Percentiles rank a stretch among this genome's conserved stretches.
phyloP scores from a whole-genome alignment of 352 stramenopile species.

The Globisporangium carolinianum region DNA sequence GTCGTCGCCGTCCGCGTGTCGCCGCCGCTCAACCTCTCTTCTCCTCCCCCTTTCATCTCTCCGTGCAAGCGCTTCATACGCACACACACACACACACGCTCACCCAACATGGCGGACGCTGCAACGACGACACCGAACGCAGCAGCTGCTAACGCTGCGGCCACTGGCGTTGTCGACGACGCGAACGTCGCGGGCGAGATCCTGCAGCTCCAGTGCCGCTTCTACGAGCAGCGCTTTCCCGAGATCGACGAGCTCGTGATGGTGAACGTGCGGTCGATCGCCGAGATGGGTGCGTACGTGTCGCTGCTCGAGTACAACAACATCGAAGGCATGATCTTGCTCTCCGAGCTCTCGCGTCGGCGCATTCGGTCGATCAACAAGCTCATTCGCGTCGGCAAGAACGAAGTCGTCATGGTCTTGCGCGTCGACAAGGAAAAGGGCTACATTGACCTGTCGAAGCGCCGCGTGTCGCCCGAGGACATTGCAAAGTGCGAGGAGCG shows the following conservation, averaged over 20 bases:
- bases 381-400: slow-evolving; percentile 99
- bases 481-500: slow-evolving; percentile 98
- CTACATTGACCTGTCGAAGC: slow-evolving; percentile 99
- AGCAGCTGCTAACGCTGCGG: too few relatives aligned
- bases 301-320: slow-evolving; percentile 99
- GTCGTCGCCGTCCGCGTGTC: too few relatives aligned
- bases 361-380: slow-evolving; percentile 99
- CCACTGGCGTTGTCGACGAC: slow-evolving; percentile 27
- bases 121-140: too few relatives aligned
- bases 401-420: slow-evolving; percentile 99
- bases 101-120: too few relatives aligned
- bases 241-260: slow-evolving; percentile 98
- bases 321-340: slow-evolving; percentile 99
- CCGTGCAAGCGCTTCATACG: too few relatives aligned
- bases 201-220: slow-evolving; percentile 80
- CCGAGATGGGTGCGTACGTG: slow-evolving; percentile 99
- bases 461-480: slow-evolving; percentile 98
- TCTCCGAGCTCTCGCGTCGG: slow-evolving; percentile 97
- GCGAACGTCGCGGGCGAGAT: slow-evolving; percentile 53
- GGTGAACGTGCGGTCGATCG: slow-evolving; percentile 94
- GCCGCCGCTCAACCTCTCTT: too few relatives aligned
- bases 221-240: slow-evolving; percentile 92
- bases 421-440: slow-evolving; percentile 99
- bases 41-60: too few relatives aligned
- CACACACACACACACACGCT: too few relatives aligned